A percentile compares a stretch with the other conserved stretches of the same genome.
These are phyloP conservation scores for Cyclocybe cylindracea DNA, from an alignment of 768 basidiomycete species.

Conservation along the genomic window DNA sequence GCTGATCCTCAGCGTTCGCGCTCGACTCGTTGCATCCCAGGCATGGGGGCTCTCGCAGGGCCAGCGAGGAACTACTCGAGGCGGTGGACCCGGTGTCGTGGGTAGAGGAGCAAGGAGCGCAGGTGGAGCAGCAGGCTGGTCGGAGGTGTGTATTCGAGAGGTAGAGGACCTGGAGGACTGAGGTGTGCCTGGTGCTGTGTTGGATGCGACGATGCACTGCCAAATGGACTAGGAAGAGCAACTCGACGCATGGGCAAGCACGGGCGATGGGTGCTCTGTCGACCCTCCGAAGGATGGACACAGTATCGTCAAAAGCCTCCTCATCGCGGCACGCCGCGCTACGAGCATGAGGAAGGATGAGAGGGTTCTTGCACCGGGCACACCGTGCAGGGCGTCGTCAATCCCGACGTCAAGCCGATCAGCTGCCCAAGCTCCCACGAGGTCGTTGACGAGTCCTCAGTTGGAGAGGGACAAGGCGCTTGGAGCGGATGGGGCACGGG, in stretches of 20 bases:
- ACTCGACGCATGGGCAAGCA: conserved; percentile 30
- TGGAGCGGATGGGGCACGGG: conserved; percentile 4
- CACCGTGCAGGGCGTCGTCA: conserved; percentile 44
- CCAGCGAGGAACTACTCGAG: conserved; percentile 38
- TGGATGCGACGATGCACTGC: conserved; percentile 6
- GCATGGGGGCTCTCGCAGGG: conserved; percentile 45
- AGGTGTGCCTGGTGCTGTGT: conserved; percentile 3
- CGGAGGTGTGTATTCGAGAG: conserved; percentile 32
- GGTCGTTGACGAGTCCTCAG: conserved; percentile 46
- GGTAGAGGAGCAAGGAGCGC: conserved; percentile 24
- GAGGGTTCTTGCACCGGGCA: conserved; percentile 25
- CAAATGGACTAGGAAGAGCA: conserved; percentile 30
- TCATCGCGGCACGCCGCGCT: background rate
- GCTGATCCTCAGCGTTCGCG: conserved; percentile 5
- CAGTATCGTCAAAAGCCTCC: conserved; percentile 8
- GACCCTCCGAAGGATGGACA: conserved; percentile 4
- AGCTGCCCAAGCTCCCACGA: conserved; percentile 56
- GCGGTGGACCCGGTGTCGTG: conserved; percentile 38
- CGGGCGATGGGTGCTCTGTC: conserved; percentile 7
- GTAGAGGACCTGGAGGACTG: conserved; percentile 14
- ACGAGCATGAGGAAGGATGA: conserved; percentile 3
- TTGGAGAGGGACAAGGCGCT: background rate
- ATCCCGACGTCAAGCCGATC: conserved; percentile 38
- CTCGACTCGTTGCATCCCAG: conserved; percentile 35
- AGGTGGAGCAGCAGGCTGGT: conserved; percentile 23